Percentiles rank a stretch among this genome's conserved stretches.
Conservation (phyloP, 805 yeast species). For the Lipomyces mesembrius region DNA sequence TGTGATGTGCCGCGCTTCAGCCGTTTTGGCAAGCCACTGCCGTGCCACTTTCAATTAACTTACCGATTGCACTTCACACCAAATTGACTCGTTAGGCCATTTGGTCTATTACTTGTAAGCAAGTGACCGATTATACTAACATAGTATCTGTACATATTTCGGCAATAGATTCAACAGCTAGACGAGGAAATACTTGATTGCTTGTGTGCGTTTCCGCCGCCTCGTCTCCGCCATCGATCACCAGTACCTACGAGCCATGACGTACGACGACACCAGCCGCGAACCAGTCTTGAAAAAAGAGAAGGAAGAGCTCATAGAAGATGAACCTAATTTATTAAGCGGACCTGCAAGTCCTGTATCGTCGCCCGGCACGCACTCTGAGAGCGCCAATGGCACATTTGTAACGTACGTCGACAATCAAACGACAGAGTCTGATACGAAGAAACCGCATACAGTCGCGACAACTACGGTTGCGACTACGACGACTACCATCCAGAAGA, state of each 20-base stretch:
- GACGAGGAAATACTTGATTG: neutral
- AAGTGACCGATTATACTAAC: neutral
- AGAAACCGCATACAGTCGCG: neutral
- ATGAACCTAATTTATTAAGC: neutral
- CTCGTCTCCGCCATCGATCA: neutral
- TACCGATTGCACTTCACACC: neutral
- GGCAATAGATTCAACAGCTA: neutral
- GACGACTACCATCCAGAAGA: neutral
- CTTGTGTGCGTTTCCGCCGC: neutral
- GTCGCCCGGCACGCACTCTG: neutral
- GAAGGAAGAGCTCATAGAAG: neutral
- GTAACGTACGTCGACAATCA: neutral
- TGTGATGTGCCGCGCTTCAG: neutral
- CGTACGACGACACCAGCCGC: neutral
- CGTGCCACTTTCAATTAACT: neutral
- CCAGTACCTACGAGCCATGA: neutral
- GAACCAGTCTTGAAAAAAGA: neutral
- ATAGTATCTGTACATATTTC: neutral
- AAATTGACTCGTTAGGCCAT: neutral
- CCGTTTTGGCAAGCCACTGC: neutral
- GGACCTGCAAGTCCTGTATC: neutral
- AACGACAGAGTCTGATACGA: neutral
- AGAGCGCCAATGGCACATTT: neutral
- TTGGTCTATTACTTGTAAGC: neutral
- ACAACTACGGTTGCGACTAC: slow-evolving; percentile 1